Conservation (phyloP, 495 filamentous ascomycete species). For the Tuber magnatum region DNA sequence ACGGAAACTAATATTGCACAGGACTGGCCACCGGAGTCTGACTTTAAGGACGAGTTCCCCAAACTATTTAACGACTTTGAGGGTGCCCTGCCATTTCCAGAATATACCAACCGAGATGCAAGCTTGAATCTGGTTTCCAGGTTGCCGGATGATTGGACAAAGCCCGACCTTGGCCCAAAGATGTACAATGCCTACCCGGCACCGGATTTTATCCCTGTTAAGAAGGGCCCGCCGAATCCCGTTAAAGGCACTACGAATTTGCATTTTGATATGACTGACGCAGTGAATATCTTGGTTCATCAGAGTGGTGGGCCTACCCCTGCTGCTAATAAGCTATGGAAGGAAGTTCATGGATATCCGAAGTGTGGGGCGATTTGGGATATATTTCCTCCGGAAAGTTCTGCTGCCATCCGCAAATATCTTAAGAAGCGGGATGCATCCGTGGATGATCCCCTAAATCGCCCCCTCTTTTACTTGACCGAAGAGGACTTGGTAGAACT, state of each 20-base stretch:
- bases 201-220: slow-evolving; percentile 32
- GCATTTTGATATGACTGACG: slow-evolving; percentile 42
- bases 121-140: slow-evolving; percentile 35
- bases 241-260: slow-evolving; percentile 41
- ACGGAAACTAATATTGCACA: slow-evolving; percentile 28
- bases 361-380: slow-evolving; percentile 42
- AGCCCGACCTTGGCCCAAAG: slow-evolving; percentile 41
- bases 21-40: slow-evolving; percentile 40
- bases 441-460: slow-evolving; percentile 40
- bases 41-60: slow-evolving; percentile 38
- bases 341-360: slow-evolving; percentile 21
- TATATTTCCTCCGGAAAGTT: slow-evolving; percentile 39
- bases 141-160: slow-evolving; percentile 26
- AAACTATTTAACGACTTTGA: slow-evolving; percentile 40
- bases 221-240: background rate
- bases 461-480: slow-evolving; percentile 40
- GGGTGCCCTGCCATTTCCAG: slow-evolving; percentile 37
- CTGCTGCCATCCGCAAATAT: slow-evolving; percentile 28
- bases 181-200: slow-evolving; percentile 41
- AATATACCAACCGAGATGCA: slow-evolving; percentile 36
- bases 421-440: slow-evolving; percentile 22
- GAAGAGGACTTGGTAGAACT: slow-evolving; percentile 33
- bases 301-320: slow-evolving; percentile 29
- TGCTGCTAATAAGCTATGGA: slow-evolving; percentile 1
- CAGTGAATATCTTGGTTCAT: slow-evolving; percentile 42